A percentile compares a stretch with the other conserved stretches of the same genome.
Evolutionary conservation across 1,284 basidiomycete species (phyloP).

Genomic region (Fomitopsis schrenkii): DNA sequence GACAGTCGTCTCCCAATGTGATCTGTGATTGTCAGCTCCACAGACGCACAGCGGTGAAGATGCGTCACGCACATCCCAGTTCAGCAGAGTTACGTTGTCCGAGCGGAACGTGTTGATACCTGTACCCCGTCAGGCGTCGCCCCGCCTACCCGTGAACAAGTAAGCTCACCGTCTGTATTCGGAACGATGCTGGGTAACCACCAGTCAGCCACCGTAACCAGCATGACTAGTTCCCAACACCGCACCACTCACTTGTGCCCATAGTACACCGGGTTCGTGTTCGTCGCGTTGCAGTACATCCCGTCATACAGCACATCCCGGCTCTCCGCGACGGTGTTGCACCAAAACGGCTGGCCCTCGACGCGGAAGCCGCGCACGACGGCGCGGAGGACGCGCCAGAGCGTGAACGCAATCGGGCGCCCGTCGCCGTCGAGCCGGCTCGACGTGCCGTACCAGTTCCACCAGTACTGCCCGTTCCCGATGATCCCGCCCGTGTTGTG

Average conservation of each 20-base stretch:
- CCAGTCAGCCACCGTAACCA: neutral
- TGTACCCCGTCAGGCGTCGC: conserved; percentile 14
- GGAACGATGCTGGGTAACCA: conserved; percentile 44
- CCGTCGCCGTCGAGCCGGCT: conserved; percentile 46
- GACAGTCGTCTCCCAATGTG: conserved; percentile 61
- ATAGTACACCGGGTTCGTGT: conserved; percentile 43
- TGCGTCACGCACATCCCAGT: conserved; percentile 40
- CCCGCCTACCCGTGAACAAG: neutral
- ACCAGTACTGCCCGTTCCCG: conserved; percentile 61
- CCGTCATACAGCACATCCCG: conserved; percentile 53
- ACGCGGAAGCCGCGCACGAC: conserved; percentile 52
- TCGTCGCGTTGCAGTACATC: conserved; percentile 62
- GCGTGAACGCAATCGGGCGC: conserved; percentile 56
- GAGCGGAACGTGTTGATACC: conserved; percentile 61
- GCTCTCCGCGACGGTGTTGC: conserved; percentile 54
- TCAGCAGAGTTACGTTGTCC: conserved; percentile 44
- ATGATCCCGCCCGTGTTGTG: conserved; percentile 57
- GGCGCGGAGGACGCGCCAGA: conserved; percentile 46
- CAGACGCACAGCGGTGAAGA: no score
- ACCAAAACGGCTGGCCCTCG: conserved; percentile 63
- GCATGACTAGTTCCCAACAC: no score
- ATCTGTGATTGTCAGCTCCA: conserved; percentile 23
- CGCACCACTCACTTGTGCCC: conserved; percentile 43
- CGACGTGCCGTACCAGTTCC: conserved; percentile 38
- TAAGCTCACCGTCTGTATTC: conserved; percentile 52